These are phyloP conservation scores for Penicillium sp. DNA, from an alignment of 2,329 filamentous ascomycete species.

Conservation along the genomic window DNA sequence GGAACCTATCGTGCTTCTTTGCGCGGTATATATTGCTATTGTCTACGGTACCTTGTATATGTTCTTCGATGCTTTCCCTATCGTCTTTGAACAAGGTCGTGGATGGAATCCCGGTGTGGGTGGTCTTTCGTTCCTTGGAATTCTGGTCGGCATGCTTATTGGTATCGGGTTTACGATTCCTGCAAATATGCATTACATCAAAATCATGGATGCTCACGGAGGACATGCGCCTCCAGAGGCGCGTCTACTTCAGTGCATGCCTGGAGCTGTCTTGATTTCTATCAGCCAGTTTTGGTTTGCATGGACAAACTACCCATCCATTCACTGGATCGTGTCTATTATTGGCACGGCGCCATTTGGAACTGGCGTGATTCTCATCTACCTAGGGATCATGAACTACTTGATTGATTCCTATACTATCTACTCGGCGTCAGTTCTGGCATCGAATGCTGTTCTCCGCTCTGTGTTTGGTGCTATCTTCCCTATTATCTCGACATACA, in stretches of 20 bases:
- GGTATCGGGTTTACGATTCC: neutral
- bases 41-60: conserved; percentile 2
- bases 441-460: conserved; percentile 10
- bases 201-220: neutral
- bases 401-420: conserved; percentile 12
- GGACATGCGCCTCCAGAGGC: neutral
- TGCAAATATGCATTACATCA: conserved; percentile 1
- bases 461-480: conserved; percentile 10
- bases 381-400: conserved; percentile 11
- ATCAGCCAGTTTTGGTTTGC: conserved; percentile 4
- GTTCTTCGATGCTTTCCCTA: conserved; percentile 4
- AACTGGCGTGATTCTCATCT: conserved; percentile 6
- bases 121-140: conserved; percentile 1
- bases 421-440: conserved; percentile 7
- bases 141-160: conserved; percentile 1
- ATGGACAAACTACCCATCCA: neutral
- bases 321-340: conserved; percentile 3
- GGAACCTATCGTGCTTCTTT: conserved; percentile 1
- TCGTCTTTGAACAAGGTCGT: conserved; percentile 1
- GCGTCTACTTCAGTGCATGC: neutral
- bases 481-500: conserved; percentile 6
- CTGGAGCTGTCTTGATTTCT: neutral
- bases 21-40: conserved; percentile 1
- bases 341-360: conserved; percentile 3
- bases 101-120: conserved; percentile 1